Percentiles rank a stretch among this genome's conserved stretches.
These are phyloP conservation scores for Rhodosorus marinus DNA, from an alignment of 23 red algal species.

Conservation along the genomic window DNA sequence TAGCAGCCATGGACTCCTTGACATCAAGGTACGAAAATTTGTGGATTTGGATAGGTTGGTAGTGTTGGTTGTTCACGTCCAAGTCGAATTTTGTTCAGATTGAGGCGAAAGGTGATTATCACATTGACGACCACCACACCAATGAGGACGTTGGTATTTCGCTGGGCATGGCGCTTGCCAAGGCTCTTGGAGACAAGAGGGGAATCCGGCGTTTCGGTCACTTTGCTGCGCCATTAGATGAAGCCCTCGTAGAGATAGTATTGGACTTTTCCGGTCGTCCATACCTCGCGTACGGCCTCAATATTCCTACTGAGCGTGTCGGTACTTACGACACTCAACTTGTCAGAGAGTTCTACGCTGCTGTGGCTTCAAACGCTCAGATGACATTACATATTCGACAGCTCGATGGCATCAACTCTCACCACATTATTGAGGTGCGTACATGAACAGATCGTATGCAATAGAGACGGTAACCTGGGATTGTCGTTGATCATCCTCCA, in stretches of 20 bases:
- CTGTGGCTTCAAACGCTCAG: conserved; percentile 58
- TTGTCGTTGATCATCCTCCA: not conserved
- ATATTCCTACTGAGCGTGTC: conserved; percentile 70
- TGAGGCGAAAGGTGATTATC: conserved; percentile 77
- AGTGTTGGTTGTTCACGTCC: too few relatives aligned
- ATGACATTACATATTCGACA: conserved; percentile 87
- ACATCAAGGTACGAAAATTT: conserved; percentile 65
- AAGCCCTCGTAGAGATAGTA: conserved; percentile 84
- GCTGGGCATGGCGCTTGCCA: conserved; percentile 61
- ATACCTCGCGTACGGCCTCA: conserved; percentile 27
- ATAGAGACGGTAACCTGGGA: not conserved
- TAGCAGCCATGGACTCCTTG: conserved; percentile 75
- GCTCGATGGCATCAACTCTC: conserved; percentile 75
- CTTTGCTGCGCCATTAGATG: conserved; percentile 86
- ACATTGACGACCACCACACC: conserved; percentile 98
- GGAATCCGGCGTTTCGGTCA: conserved; percentile 88
- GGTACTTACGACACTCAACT: conserved; percentile 94
- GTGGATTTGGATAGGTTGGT: too few relatives aligned
- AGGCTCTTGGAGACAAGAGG: conserved; percentile 65
- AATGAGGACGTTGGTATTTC: conserved; percentile 98
- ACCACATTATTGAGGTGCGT: conserved; percentile 98
- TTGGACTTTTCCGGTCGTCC: conserved; percentile 82
- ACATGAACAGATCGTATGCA: not conserved
- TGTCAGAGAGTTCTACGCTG: conserved; percentile 82
- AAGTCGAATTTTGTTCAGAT: too few relatives aligned